These are phyloP conservation scores for Nissolia schottii DNA, from an alignment of 306 rosid species.

Conservation along the genomic window DNA sequence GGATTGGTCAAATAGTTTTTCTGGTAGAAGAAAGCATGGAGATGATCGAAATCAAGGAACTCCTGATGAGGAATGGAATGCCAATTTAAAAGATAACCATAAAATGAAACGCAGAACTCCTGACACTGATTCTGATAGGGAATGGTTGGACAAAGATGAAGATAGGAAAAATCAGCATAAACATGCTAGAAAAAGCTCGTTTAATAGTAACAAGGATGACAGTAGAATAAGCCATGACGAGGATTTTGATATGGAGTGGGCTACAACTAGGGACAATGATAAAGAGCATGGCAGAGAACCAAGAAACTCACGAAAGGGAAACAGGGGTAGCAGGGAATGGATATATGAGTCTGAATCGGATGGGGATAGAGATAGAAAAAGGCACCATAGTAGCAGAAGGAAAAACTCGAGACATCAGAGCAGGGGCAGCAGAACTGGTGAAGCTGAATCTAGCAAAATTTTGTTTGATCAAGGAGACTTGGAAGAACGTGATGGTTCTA, in stretches of 20 bases:
- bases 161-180: slow-evolving; percentile 24
- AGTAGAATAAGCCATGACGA: slow-evolving; percentile 26
- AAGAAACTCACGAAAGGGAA: slow-evolving; percentile 36
- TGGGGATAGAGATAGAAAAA: slow-evolving; percentile 13
- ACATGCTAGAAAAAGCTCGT: slow-evolving; percentile 25
- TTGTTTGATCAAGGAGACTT: slow-evolving; percentile 22
- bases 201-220: slow-evolving; percentile 16
- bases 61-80: slow-evolving; percentile 32
- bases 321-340: slow-evolving; percentile 12
- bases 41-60: slow-evolving; percentile 31
- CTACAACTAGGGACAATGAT: slow-evolving; percentile 15
- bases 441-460: slow-evolving; percentile 23
- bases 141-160: slow-evolving; percentile 37
- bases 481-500: slow-evolving; percentile 10
- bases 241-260: slow-evolving; percentile 39
- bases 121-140: slow-evolving; percentile 40
- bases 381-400: slow-evolving; percentile 20
- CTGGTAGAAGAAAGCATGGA: slow-evolving; percentile 37
- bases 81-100: slow-evolving; percentile 16
- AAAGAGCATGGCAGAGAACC: slow-evolving; percentile 23
- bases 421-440: slow-evolving; percentile 12
- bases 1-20: slow-evolving; percentile 28
- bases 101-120: slow-evolving; percentile 36
- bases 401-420: slow-evolving; percentile 27
- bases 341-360: slow-evolving; percentile 27